Evolutionary conservation across 768 basidiomycete species (phyloP).

Genomic region (Rhodocollybia butyracea): DNA sequence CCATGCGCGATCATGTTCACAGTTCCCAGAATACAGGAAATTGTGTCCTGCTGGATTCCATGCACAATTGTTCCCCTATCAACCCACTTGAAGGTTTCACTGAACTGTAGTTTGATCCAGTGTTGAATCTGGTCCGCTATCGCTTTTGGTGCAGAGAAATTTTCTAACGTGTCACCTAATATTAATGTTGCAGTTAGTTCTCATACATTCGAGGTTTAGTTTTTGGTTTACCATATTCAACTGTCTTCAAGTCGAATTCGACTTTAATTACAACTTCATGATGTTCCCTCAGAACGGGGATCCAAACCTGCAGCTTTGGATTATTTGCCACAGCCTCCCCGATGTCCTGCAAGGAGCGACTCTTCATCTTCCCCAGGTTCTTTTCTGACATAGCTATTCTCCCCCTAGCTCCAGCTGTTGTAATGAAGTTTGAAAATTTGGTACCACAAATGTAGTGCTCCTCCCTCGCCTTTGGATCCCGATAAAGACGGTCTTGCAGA

Average conservation of each 20-base stretch:
- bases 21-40: constrained; percentile 1
- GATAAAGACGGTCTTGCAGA: not conserved
- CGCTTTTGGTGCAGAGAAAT: not conserved
- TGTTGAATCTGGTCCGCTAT: not conserved
- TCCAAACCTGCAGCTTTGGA: not conserved
- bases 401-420: not conserved
- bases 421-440: not conserved
- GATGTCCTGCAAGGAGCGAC: not conserved
- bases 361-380: not conserved
- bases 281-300: not conserved
- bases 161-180: not conserved
- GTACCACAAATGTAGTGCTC: not conserved
- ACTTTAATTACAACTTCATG: not conserved
- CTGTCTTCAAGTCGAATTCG: not conserved
- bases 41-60: not conserved
- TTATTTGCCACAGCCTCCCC: not conserved
- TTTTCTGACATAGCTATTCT: too few relatives aligned
- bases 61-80: not conserved
- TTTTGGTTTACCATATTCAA: not conserved
- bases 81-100: not conserved
- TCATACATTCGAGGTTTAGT: not conserved
- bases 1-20: not conserved
- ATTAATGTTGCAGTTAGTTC: not conserved
- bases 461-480: not conserved
- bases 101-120: not conserved